Base-by-base conservation (phyloP, 768 basidiomycete species). In the Amyloporia xantha region DNA sequence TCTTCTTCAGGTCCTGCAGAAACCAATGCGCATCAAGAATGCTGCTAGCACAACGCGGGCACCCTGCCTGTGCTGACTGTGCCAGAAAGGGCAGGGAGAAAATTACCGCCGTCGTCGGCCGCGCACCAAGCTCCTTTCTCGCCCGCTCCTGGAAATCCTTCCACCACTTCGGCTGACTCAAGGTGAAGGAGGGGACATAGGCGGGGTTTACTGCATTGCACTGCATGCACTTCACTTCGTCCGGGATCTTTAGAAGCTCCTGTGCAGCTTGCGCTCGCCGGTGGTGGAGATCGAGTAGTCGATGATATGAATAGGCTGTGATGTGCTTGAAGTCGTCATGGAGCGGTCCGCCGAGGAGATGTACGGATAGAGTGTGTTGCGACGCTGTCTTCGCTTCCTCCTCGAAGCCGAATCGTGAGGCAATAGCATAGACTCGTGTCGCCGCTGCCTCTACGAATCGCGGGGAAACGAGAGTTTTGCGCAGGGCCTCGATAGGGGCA, bases 151-250 rank as follows among this genome's bases (percentile, higher is more conserved):
- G 73, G 56, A 78, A 89, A 52, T 77, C 76, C 19, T 61, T 59
- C 85, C 84, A 88, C 86, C 84, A 87, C 62, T 73, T 75, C 19
- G 86, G 86, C 4, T 72, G 70, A 4, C 68, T 67, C 49, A 77
- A 68, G 43, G 71, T 66, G 1, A 71, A 68, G 53, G 68, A 69
- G 48, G 60, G 63, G 12, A 66, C 59, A n/a, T n/a, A n/a, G n/a
- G n/a, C n/a, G n/a, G n/a, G n/a, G n/a, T n/a, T n/a, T n/a, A n/a
- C n/a, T 62, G 78, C 78, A 35, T 82, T 86, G 56, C 84, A 88
- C 52, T 82, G 77, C 67, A 80, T 75, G 64, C 86, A 87, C 62
- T 78, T 79, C 54, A 83, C 58, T 27, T 76, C 70, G 2, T 72
- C 69, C 0, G 76, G 66, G 17, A 68, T 59, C 50, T 69, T 65